Evolutionary conservation across 345 rosid species (phyloP), one percentile per base, ranked within the genome.

Genomic region (Eucalyptus curtisii): DNA sequence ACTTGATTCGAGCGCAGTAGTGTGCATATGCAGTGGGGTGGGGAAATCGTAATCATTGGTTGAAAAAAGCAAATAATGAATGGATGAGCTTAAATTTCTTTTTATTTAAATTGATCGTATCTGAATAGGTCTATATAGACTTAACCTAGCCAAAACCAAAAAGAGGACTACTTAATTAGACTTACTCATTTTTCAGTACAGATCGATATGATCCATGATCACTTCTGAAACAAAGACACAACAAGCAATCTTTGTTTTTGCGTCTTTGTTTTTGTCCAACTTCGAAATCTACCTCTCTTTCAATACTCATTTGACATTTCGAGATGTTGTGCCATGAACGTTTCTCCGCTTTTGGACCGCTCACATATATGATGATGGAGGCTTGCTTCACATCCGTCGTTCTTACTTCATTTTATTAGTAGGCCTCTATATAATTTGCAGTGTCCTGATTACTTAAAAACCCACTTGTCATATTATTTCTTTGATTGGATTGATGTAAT

Each of bases 141-240:
- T 27, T 25, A 25, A 25, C n/a, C 7, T 4, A 59, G 13, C 66
- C 30, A 59, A 59, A 59, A 12, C 31, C 13, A 11, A 59, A 59
- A 25, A 59, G 66, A 27, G 7, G 14, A 59, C 2, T 27, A 12
- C 31, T 59, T 59, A 59, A 59, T 59, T 59, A 59, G 15, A 3
- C 2, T 59, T 59, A 27, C 31, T 12, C 14, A 27, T 59, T 59
- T 59, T 25, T 12, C 2, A 0, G 66, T 59, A 25, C 0, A 2
- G 7, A 27, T 27, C 14, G 30, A 59, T 59, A 59, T 7, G 66
- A 27, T 27, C 7, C 15, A 59, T 59, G 66, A 59, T 59, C 31
- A 27, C 31, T 27, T 13, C 31, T 61, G 27, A 1, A 27, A 12
- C 33, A 61, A 61, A 13, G 17, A 30, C 31, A 13, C 68, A 27